Base-by-base conservation (phyloP, 257 asterid genomes). In the Solanum gandarillasii region DNA sequence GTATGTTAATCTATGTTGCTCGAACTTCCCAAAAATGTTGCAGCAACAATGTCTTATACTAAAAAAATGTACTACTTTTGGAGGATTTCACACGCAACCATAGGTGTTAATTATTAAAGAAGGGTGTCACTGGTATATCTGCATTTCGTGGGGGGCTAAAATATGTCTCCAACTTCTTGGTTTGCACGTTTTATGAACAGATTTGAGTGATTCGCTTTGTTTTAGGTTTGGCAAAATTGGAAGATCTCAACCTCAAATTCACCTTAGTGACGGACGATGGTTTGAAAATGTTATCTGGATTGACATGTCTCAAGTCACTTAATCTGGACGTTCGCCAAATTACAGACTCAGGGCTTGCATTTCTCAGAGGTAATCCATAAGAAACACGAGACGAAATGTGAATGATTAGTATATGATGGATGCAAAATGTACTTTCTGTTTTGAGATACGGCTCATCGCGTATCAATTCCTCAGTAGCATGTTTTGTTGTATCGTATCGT, bases 241-340 rank as follows among this genome's bases (percentile, higher is more conserved):
- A 91, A 91, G 88, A 89, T 38, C 74, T 91, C 55, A 86, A 90
- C 38, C 88, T 91, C 67, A 88, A 91, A 16, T 90, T 88, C 87
- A 89, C 90, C 12, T 76, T 39, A 16, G 89, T 91, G 41, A 82
- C 89, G 16, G 92, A 91, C 20, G 79, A 71, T 73, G 92, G 93
- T 32, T 86, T 91, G 90, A 48, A 34, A 84, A 90, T 20, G 52
- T 83, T 91, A 60, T 72, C 90, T 10, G 87, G 71, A 58, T 88
- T 90, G 84, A 81, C 89, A 73, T 82, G 85, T 81, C 92, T 91
- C 25, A 91, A 86, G 73, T 89, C 88, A 23, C 84, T 91, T 43
- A 91, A 87, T 70, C 87, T 91, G 74, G 93, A 91, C 62, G 27
- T 89, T 86, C 92, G 86, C 79, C 90, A 84, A n/a, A 88, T 91